Evolutionary conservation across 306 rosid genomes (phyloP).

Genomic region (Cucurbita argyrosperma): DNA sequence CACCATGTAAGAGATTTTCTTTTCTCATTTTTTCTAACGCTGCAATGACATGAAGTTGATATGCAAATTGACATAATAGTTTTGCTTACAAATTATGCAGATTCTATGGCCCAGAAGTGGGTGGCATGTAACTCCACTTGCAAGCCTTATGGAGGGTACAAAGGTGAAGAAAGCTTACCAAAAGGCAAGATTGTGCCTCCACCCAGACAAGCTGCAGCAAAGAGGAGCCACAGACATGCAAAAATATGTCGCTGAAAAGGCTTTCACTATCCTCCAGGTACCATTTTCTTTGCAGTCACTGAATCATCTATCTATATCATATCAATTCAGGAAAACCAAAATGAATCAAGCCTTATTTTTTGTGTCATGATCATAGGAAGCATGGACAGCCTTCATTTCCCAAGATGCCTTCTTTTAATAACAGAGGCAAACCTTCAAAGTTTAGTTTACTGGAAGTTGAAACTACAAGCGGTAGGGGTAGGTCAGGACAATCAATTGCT

Average conservation of each 20-base stretch:
- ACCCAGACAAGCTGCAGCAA: constrained; percentile 88
- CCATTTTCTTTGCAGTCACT: background rate
- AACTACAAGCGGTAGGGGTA: no score
- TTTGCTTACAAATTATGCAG: constrained; percentile 20
- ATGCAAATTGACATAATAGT: background rate
- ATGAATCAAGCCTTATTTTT: background rate
- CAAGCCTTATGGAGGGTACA: constrained; percentile 44
- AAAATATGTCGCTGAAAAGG: constrained; percentile 56
- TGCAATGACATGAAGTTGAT: background rate
- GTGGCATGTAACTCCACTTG: constrained; percentile 53
- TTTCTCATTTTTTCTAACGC: background rate
- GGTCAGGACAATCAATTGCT: no score
- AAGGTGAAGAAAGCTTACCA: constrained; percentile 73
- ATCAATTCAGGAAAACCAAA: background rate
- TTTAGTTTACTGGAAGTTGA: background rate
- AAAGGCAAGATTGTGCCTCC: constrained; percentile 81
- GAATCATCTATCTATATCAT: background rate
- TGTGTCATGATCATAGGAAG: constrained; percentile 40
- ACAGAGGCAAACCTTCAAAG: no score
- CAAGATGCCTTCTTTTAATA: constrained; percentile 33
- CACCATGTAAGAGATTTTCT: constrained; percentile 37
- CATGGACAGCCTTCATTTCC: constrained; percentile 71
- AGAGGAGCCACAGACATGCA: constrained; percentile 64
- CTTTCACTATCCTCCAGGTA: constrained; percentile 76
- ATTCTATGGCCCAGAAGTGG: constrained; percentile 61